Evolutionary conservation across 139 green algal genomes (phyloP), one percentile per base, ranked within the genome.

Genomic region (Micractinium sp.): DNA sequence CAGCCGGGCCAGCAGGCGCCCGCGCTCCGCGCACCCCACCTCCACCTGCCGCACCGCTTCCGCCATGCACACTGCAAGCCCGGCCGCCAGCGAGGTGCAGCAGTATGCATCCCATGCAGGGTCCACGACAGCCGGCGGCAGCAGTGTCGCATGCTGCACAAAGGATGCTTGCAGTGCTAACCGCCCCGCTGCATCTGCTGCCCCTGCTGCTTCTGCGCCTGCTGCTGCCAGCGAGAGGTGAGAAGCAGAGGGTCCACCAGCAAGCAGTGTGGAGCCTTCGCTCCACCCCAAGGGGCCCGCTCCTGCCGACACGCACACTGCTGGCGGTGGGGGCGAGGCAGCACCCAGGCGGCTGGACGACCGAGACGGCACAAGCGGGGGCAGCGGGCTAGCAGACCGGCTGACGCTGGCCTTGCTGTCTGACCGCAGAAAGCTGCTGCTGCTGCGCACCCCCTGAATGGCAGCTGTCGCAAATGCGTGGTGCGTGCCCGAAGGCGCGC

Each of bases 11-110:
- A 96, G 83, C 33, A 91, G 92, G 66, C 92, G 85, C 33, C 93
- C 94, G 3, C 94, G 92, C 91, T 96, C 93, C 2, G 90, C 88
- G 84, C 94, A 96, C 1, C 91, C 89, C 79, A 96, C 93, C 92
- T 96, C 93, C 74, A 96, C 93, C 90, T 96, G 91, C 0, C 92
- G 92, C 9, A 95, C 87, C 31, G 94, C 67, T 76, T 95, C 93
- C 18, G 93, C 94, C 91, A 96, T 90, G 83, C 90, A 93, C 0
- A 94, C 85, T 9, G 90, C 79, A 14, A 91, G 47, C 22, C 73
- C 89, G 13, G 93, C 60, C 0, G 87, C 74, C 35, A 95, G 71
- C 15, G 89, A 92, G 69, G 73, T 23, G n/a, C 29, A 74, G 82
- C 86, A 91, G 88, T 84, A 79, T 33, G 47, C n/a, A 33, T 90